A percentile compares a stretch with the other conserved stretches of the same genome.
phyloP scores from a whole-genome alignment of 106 monocot genomes.

The Alisma plantagoaquatica region DNA sequence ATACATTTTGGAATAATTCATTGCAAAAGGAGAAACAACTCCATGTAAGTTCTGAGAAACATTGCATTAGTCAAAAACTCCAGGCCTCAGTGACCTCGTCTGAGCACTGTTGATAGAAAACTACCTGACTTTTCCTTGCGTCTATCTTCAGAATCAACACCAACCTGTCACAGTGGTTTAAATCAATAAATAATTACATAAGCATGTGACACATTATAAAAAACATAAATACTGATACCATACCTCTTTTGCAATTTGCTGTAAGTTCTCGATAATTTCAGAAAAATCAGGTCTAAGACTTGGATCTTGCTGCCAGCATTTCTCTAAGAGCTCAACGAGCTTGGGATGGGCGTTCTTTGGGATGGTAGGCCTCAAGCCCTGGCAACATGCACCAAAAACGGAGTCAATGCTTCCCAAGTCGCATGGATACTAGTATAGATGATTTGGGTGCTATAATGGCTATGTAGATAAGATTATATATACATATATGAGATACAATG shows the following conservation, averaged over 20 bases:
- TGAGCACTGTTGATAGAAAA: slow-evolving; percentile 5
- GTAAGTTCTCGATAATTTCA: slow-evolving; percentile 14
- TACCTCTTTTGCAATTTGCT: slow-evolving; percentile 17
- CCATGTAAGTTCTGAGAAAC: too few species aligned
- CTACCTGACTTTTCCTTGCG: slow-evolving; percentile 6
- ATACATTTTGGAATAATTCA: too few species aligned
- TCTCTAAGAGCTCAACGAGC: slow-evolving; percentile 11
- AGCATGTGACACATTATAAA: not conserved
- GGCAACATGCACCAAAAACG: too few species aligned
- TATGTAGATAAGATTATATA: too few species aligned
- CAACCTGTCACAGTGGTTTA: slow-evolving; percentile 9
- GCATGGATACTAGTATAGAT: too few species aligned
- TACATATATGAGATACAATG: too few species aligned
- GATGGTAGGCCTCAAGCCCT: too few species aligned
- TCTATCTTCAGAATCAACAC: slow-evolving; percentile 5
- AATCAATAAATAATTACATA: not conserved
- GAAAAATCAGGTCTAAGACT: slow-evolving; percentile 15
- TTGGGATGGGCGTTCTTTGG: too few species aligned
- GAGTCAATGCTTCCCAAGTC: too few species aligned
- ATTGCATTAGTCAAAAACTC: too few species aligned
- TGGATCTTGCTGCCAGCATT: slow-evolving; percentile 27
- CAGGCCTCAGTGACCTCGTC: slow-evolving; percentile 12
- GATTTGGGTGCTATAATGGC: too few species aligned
- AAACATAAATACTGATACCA: not conserved
- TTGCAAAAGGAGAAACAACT: too few species aligned